Percentiles rank a stretch among this genome's conserved stretches.
Evolutionary conservation across 768 basidiomycete genomes (phyloP).

Genomic region (Tricholoma hemisulphureum): DNA sequence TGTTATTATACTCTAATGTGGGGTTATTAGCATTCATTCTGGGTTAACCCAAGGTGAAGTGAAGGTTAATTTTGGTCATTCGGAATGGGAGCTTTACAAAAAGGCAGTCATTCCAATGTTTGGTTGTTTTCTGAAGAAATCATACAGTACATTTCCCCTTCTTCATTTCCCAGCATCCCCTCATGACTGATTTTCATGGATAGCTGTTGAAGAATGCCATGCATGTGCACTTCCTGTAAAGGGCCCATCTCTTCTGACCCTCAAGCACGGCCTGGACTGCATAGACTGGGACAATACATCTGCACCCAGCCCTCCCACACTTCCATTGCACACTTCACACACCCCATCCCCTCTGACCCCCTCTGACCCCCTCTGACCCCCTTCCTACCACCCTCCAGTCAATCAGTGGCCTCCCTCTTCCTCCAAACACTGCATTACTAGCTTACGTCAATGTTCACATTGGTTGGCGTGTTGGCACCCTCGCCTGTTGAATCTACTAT

Average conservation of each 20-base stretch:
- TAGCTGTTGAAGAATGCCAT: conserved; percentile 13
- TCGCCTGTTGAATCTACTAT: too few relatives aligned
- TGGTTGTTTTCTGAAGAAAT: neutral
- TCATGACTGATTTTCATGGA: neutral
- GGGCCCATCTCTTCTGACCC: neutral
- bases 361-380: too few relatives aligned
- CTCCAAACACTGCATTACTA: too few relatives aligned
- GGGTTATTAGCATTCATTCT: conserved; percentile 10
- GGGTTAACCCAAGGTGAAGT: conserved; percentile 12
- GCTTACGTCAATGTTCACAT: too few relatives aligned
- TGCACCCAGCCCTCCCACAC: too few relatives aligned
- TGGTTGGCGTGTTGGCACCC: too few relatives aligned
- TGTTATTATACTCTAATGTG: too few relatives aligned
- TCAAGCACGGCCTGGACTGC: neutral
- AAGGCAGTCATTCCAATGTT: conserved; percentile 7
- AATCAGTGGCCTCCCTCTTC: too few relatives aligned
- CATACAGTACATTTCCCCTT: neutral
- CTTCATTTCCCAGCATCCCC: neutral
- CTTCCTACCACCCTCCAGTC: too few relatives aligned
- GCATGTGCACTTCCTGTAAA: conserved; percentile 4
- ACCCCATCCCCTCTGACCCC: too few relatives aligned
- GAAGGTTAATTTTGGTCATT: conserved; percentile 19
- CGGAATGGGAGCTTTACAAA: conserved; percentile 7
- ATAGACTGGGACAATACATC: neutral
- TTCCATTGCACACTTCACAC: too few relatives aligned